A percentile compares a stretch with the other conserved stretches of the same genome.
Conservation (phyloP, 2,329 filamentous ascomycete species). For the Lasiodiplodia sp. region DNA sequence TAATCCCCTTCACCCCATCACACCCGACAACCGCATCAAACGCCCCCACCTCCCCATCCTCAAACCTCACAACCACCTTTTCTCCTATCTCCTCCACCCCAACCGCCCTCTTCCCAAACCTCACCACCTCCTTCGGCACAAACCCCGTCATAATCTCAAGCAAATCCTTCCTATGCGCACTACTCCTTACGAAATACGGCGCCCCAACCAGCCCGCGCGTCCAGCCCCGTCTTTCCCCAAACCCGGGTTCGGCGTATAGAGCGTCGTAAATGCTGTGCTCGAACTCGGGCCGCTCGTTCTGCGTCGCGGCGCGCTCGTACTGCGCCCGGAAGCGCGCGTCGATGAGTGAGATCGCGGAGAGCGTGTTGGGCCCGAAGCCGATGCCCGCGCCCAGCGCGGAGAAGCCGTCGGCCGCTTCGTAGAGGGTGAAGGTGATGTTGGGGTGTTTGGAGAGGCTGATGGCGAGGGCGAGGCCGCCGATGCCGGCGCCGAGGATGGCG, state of each 20-base stretch:
- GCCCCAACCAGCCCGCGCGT: conserved; percentile 48
- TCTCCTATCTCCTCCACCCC: conserved; percentile 43
- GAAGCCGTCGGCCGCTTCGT: conserved; percentile 25
- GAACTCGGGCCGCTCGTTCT: conserved; percentile 48
- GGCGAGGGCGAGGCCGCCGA: conserved; percentile 30
- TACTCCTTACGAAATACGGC: conserved; percentile 48
- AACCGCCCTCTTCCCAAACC: conserved; percentile 40
- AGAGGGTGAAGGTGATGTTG: conserved; percentile 17
- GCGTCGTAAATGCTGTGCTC: conserved; percentile 53
- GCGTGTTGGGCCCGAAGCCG: conserved; percentile 49
- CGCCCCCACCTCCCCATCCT: conserved; percentile 46
- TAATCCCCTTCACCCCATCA: conserved; percentile 16
- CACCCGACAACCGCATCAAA: conserved; percentile 35
- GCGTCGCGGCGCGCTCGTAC: conserved; percentile 50
- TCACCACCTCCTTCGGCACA: conserved; percentile 40
- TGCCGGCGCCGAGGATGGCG: conserved; percentile 31
- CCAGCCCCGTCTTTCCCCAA: conserved; percentile 50
- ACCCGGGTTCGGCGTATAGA: conserved; percentile 49
- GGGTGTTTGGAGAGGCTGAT: conserved; percentile 21
- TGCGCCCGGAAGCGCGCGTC: conserved; percentile 46
- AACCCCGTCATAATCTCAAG: conserved; percentile 58
- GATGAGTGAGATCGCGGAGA: conserved; percentile 53
- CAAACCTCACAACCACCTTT: conserved; percentile 47
- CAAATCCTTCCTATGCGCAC: conserved; percentile 52
- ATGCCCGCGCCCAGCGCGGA: conserved; percentile 31